phyloP scores from a whole-genome alignment of 495 filamentous ascomycete genomes.

The Penicillium angulare region DNA sequence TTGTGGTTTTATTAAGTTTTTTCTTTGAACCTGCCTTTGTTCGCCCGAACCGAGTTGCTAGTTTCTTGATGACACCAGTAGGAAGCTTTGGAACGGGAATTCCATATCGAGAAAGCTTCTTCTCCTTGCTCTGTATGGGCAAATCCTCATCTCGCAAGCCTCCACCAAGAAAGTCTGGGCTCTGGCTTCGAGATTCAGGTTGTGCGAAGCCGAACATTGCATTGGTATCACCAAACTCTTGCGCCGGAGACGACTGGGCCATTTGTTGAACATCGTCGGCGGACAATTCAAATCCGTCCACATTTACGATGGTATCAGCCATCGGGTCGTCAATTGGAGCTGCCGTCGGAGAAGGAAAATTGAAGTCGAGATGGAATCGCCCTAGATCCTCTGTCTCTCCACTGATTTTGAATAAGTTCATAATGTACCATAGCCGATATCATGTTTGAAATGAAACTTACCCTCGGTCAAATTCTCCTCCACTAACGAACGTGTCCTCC shows the following conservation, averaged over 20 bases:
- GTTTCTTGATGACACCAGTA: conserved; percentile 64
- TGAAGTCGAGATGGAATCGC: conserved; percentile 43
- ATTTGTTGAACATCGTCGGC: conserved; percentile 33
- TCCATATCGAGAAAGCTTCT: conserved; percentile 67
- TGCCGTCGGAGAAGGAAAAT: conserved; percentile 41
- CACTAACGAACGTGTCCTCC: conserved; percentile 32
- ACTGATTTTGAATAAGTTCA: conserved; percentile 35
- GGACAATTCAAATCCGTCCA: conserved; percentile 40
- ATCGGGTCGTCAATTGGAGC: conserved; percentile 29
- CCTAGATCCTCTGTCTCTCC: conserved; percentile 48
- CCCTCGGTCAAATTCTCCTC: conserved; percentile 44
- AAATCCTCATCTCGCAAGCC: conserved; percentile 40
- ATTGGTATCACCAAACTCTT: conserved; percentile 27
- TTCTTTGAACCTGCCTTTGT: conserved; percentile 57
- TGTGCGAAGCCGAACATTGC: conserved; percentile 28
- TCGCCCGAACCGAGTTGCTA: conserved; percentile 69
- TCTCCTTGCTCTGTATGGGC: conserved; percentile 36
- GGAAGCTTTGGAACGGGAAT: conserved; percentile 75
- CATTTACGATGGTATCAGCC: conserved; percentile 31
- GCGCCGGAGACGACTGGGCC: conserved; percentile 11
- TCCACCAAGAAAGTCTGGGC: conserved; percentile 39
- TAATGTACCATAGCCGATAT: conserved; percentile 11
- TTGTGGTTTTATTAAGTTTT: conserved; percentile 67
- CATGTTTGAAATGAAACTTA: conserved; percentile 20
- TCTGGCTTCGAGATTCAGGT: conserved; percentile 35